Evolutionary conservation across 2,329 filamentous ascomycete genomes (phyloP), one percentile per base, ranked within the genome.

Genomic region (Sporothrix humicola): DNA sequence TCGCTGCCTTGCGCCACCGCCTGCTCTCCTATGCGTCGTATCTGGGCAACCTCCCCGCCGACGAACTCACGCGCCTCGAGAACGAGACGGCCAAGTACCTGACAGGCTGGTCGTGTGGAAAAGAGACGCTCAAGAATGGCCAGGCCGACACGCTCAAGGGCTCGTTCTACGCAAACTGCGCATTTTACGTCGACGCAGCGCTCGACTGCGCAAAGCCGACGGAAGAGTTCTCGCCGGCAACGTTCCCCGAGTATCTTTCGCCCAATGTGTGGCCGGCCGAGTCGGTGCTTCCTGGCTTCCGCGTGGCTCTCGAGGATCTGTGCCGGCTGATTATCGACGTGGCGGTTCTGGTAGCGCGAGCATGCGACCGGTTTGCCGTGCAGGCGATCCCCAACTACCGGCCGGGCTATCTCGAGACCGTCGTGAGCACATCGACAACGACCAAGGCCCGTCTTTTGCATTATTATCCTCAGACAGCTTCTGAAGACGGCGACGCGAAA

Each of bases 401-500:
- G 66, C 79, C 83, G 3, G 93, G 92, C 0, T 98, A 97, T 79
- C 85, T 99, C 3, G 94, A 98, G 83, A 89, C 90, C 72, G 93
- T 98, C 6, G 95, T 99, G 66, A 89, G 90, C 81, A 92, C 90
- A 0, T 97, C 94, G 68, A 91, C 90, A 48, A 97, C 93, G 0
- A 97, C 94, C 52, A 98, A 99, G 82, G 96, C 96, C 1, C 87
- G 96, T 13, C 85, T 99, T 42, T 84, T 98, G 78, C 96, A 99
- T 83, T 99, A 99, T 82, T 98, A 95, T 78, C 95, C 95, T 1
- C 87, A 87, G 79, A 46, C n/a, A 1, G 58, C 46, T 0, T 20
- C 23, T 6, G 71, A 65, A 17, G 48, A 1, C 17, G 10, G 7
- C 46, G n/a, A 17, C 3, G 13, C 26, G 15, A n/a, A 12, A 31